These are phyloP conservation scores for Misopates orontium DNA, from an alignment of 257 asterid species.

Conservation along the genomic window DNA sequence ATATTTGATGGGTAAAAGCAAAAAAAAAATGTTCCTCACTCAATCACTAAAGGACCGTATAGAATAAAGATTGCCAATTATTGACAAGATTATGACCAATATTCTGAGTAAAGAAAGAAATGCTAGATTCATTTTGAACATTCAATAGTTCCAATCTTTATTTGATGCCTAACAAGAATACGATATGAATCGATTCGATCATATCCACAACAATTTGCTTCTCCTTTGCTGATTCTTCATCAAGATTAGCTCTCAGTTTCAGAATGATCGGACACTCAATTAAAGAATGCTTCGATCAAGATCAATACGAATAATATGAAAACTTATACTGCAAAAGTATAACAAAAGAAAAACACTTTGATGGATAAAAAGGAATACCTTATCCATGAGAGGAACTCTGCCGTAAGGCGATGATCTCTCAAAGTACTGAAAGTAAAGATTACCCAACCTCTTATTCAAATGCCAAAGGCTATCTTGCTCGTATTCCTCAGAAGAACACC, in stretches of 20 bases:
- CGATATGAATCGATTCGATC: slow-evolving; percentile 26
- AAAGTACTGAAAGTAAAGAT: slow-evolving; percentile 64
- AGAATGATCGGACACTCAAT: neutral
- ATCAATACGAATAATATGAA: neutral
- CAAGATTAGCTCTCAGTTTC: slow-evolving; percentile 1
- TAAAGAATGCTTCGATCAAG: neutral
- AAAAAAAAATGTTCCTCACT: neutral
- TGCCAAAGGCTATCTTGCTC: slow-evolving; percentile 50
- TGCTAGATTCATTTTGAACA: slow-evolving; percentile 26
- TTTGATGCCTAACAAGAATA: slow-evolving; percentile 27
- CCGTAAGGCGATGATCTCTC: slow-evolving; percentile 69
- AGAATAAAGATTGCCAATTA: slow-evolving; percentile 32
- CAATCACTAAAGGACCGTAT: slow-evolving; percentile 18
- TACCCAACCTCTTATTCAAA: slow-evolving; percentile 54
- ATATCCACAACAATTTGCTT: slow-evolving; percentile 25
- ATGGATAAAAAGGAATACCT: slow-evolving; percentile 39
- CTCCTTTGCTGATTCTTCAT: slow-evolving; percentile 24
- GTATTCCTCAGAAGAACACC: slow-evolving; percentile 63
- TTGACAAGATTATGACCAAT: slow-evolving; percentile 18
- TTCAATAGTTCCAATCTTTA: slow-evolving; percentile 29
- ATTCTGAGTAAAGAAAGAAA: slow-evolving; percentile 25
- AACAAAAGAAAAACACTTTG: neutral
- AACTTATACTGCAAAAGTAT: neutral
- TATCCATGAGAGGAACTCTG: slow-evolving; percentile 69
- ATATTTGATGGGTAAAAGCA: slow-evolving; percentile 14